Percentiles rank a stretch among this genome's conserved stretches.
Conservation (phyloP, 495 filamentous ascomycete species). For the Penicillium nucicola region DNA sequence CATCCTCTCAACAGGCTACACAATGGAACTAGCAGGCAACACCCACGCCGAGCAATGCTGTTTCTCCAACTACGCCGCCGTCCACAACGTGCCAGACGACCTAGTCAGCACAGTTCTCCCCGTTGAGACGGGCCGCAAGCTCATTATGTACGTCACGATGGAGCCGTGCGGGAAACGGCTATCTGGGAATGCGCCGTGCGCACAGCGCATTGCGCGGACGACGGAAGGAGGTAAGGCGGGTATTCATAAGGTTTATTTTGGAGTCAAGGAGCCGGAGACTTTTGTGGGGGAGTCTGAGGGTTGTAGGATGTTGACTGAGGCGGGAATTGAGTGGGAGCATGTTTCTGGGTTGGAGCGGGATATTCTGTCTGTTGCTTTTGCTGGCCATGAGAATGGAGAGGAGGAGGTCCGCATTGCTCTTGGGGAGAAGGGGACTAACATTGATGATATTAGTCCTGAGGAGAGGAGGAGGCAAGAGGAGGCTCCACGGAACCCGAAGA, state of each 20-base stretch:
- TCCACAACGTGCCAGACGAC: constrained; percentile 51
- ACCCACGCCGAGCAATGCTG: constrained; percentile 95
- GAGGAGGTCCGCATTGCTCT: constrained; percentile 33
- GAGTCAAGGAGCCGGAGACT: constrained; percentile 81
- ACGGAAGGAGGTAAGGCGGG: constrained; percentile 36
- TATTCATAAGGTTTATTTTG: constrained; percentile 80
- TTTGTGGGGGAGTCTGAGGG: constrained; percentile 84
- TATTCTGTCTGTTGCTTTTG: constrained; percentile 75
- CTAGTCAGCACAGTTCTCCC: constrained; percentile 55
- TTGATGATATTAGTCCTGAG: constrained; percentile 35
- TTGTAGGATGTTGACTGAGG: constrained; percentile 62
- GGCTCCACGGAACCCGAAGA: constrained; percentile 43
- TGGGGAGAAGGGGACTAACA: constrained; percentile 26
- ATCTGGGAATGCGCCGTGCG: constrained; percentile 79
- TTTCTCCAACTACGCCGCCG: constrained; percentile 67
- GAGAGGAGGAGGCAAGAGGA: constrained; percentile 31
- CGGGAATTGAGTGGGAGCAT: constrained; percentile 69
- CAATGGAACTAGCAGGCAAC: constrained; percentile 86
- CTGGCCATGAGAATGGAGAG: constrained; percentile 62
- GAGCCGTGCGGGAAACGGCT: constrained; percentile 84
- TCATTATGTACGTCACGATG: constrained; percentile 86
- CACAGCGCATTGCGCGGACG: constrained; percentile 71
- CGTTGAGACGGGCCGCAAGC: constrained; percentile 28
- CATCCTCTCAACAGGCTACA: constrained; percentile 83
- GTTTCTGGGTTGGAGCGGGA: constrained; percentile 76